Percentiles rank a stretch among this genome's conserved stretches.
These are phyloP conservation scores for Mortierella hygrophila DNA, from an alignment of 192 early-diverging fungal species.

Conservation along the genomic window DNA sequence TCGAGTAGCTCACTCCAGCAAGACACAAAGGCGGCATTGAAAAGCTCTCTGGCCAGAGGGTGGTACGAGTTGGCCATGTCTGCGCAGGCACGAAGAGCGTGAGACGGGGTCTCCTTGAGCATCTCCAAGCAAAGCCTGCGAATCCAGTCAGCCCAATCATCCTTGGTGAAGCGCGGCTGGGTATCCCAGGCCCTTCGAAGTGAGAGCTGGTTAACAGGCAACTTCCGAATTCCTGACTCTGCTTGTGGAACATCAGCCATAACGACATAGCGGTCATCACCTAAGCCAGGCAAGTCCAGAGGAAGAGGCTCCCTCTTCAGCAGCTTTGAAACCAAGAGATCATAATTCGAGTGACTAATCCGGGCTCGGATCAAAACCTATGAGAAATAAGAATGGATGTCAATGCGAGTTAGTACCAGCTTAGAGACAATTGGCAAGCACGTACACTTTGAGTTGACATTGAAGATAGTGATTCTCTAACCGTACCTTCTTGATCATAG, in stretches of 20 bases:
- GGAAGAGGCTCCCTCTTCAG: constrained; percentile 85
- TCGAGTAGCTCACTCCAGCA: constrained; percentile 95
- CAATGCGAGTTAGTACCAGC: neutral
- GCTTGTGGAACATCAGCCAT: constrained; percentile 70
- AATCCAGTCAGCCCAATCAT: constrained; percentile 98
- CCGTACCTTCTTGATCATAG: constrained; percentile 83
- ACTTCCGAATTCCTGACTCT: constrained; percentile 73
- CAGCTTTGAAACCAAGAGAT: constrained; percentile 78
- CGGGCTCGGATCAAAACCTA: constrained; percentile 69
- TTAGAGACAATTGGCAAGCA: neutral
- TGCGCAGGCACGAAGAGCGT: constrained; percentile 92
- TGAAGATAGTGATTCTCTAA: too few relatives aligned
- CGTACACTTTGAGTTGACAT: neutral
- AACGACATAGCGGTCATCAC: constrained; percentile 60
- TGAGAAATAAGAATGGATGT: neutral
- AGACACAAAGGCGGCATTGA: constrained; percentile 97
- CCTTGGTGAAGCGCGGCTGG: constrained; percentile 87
- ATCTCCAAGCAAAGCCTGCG: constrained; percentile 89
- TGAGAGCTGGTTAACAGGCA: constrained; percentile 88
- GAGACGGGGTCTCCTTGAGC: constrained; percentile 96
- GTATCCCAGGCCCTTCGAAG: constrained; percentile 91
- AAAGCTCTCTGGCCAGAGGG: constrained; percentile 87
- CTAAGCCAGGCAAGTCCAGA: constrained; percentile 65
- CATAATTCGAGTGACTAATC: constrained; percentile 81
- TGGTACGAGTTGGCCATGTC: constrained; percentile 84